A percentile compares a stretch with the other conserved stretches of the same genome.
These are phyloP conservation scores for Colletotrichum echinochloae DNA, from an alignment of 2,329 filamentous ascomycete genomes.

Conservation along the genomic window DNA sequence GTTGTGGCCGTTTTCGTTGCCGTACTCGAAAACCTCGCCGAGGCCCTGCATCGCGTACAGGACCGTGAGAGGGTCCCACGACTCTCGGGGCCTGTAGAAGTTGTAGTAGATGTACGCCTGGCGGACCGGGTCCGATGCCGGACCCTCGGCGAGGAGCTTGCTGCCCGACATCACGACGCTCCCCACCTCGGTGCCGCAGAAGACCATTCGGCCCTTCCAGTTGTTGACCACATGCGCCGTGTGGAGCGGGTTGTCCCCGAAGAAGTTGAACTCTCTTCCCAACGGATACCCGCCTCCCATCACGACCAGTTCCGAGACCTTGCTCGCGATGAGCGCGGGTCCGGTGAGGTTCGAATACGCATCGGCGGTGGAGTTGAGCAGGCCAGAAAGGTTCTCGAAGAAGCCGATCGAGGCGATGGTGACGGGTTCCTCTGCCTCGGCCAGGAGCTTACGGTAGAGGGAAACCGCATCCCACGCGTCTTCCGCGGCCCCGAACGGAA, in stretches of 20 bases:
- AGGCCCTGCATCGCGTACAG: conserved; percentile 55
- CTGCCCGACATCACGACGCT: conserved; percentile 54
- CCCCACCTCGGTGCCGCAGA: conserved; percentile 59
- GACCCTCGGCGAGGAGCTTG: conserved; percentile 49
- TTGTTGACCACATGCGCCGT: conserved; percentile 59
- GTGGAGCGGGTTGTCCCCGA: conserved; percentile 51
- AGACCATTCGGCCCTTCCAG: conserved; percentile 57
- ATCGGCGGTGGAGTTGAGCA: conserved; percentile 60
- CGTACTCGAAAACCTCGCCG: conserved; percentile 51
- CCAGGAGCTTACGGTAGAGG: conserved; percentile 58
- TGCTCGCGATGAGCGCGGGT: conserved; percentile 54
- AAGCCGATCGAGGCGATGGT: conserved; percentile 61
- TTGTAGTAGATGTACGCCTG: conserved; percentile 57
- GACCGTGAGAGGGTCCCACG: conserved; percentile 58
- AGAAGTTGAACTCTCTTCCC: conserved; percentile 64
- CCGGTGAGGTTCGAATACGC: conserved; percentile 53
- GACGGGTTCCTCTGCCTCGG: conserved; percentile 56
- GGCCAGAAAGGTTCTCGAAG: conserved; percentile 58
- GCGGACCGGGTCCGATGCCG: conserved; percentile 50
- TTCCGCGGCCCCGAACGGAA: conserved; percentile 50
- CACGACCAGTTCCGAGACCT: conserved; percentile 62
- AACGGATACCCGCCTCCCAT: conserved; percentile 65
- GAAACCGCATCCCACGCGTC: conserved; percentile 56
- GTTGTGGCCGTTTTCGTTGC: conserved; percentile 56
- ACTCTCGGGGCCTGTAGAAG: conserved; percentile 49